Base-by-base conservation (phyloP, 2,329 filamentous ascomycete species). In the Fusarium nanum region DNA sequence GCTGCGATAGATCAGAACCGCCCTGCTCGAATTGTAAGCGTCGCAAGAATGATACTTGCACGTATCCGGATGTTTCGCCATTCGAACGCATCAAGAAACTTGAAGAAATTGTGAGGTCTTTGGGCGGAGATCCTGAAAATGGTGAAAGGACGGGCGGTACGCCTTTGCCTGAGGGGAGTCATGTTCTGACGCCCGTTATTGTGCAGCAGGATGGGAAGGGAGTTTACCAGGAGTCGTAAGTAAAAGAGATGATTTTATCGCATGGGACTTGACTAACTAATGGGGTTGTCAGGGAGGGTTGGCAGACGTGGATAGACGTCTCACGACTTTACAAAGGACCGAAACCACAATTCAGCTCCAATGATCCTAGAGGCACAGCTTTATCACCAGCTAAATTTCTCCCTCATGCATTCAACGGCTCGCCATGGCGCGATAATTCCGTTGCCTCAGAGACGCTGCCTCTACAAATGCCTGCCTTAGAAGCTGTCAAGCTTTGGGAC, bases 21-120 rank as follows among this genome's bases (percentile, higher is more conserved):
- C 66, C 64, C 1, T 68, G 66, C 1, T 65, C 64, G 0, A 68
- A 68, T 7, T 68, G 66, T 5, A 68, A 53, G 13, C 64, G 66
- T 4, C 59, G 66, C 13, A 68, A 68, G n/a, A 40, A 42, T 34
- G 64, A 68, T n/a, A n/a, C 22, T 16, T 68, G 66, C 28, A 28
- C 22, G 8, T 68, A 68, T 32, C 66, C 66, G 12, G 49, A 60
- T 23, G n/a, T 55, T 2, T 68, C 65, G 2, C 58, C 64, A 2
- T 54, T 47, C 11, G 64, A 68, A 3, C 41, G 64, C 14, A 68
- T 68, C 1, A 68, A 10, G 4, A 59, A 41, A 3, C 42, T 68
- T 3, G 66, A 68, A 14, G 64, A 68, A 10, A 41, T 53, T 3
- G 65, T 68, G 9, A 32, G 60, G 1, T 49, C 64, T 1, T 61